Evolutionary conservation across 2,329 filamentous ascomycete genomes (phyloP).

Genomic region (Stachybotrys echinatus): DNA sequence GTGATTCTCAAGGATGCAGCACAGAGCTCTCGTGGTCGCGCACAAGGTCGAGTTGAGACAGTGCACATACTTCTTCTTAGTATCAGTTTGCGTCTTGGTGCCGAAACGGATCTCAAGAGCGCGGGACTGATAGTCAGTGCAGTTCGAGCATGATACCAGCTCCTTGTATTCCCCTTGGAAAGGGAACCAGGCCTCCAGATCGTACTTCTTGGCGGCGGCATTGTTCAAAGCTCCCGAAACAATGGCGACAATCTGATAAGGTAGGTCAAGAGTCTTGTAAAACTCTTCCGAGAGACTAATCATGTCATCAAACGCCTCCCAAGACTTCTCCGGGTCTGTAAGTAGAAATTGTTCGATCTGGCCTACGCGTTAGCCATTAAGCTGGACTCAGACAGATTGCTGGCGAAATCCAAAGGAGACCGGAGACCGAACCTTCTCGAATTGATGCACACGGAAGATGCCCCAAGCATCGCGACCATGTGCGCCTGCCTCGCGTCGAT

Average conservation of each 20-base stretch:
- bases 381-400: background rate
- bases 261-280: conserved; percentile 82
- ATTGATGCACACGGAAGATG: conserved; percentile 96
- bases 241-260: conserved; percentile 88
- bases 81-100: conserved; percentile 76
- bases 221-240: conserved; percentile 94
- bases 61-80: conserved; percentile 89
- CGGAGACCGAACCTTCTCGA: conserved; percentile 66
- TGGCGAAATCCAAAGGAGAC: background rate
- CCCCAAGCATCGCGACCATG: conserved; percentile 91
- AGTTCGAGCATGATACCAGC: conserved; percentile 95
- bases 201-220: conserved; percentile 76
- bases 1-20: conserved; percentile 95
- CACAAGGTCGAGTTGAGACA: conserved; percentile 85
- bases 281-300: conserved; percentile 88
- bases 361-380: conserved; percentile 2
- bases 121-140: conserved; percentile 93
- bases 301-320: conserved; percentile 93
- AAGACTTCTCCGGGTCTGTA: conserved; percentile 83
- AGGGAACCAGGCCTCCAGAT: conserved; percentile 94
- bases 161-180: conserved; percentile 98
- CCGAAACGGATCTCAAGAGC: conserved; percentile 92
- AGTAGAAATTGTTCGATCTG: conserved; percentile 71
- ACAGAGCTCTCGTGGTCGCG: conserved; percentile 86
- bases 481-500: conserved; percentile 89